phyloP scores from a whole-genome alignment of 345 rosid genomes.

The Euclidium syriacum region DNA sequence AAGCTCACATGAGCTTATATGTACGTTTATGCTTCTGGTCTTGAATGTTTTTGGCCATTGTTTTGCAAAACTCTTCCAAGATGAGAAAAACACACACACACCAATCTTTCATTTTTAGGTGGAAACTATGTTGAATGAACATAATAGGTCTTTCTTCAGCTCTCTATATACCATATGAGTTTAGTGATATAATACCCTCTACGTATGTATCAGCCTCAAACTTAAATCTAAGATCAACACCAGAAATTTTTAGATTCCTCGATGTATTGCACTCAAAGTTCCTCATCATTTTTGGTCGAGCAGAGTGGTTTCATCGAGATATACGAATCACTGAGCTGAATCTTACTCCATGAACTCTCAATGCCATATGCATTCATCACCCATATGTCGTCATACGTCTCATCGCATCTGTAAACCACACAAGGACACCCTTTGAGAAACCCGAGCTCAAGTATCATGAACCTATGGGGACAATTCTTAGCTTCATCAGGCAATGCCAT shows the following conservation, averaged over 20 bases:
- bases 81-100: not conserved
- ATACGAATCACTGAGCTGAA: slow-evolving; percentile 27
- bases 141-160: too few relatives aligned
- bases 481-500: slow-evolving; percentile 29
- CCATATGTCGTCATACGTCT: slow-evolving; percentile 39
- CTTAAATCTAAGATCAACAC: slow-evolving; percentile 31
- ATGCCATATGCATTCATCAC: slow-evolving; percentile 36
- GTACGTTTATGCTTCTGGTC: too few relatives aligned
- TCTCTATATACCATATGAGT: slow-evolving; percentile 12
- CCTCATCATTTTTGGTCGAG: slow-evolving; percentile 24
- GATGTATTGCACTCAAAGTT: slow-evolving; percentile 30
- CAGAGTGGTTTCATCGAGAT: slow-evolving; percentile 44
- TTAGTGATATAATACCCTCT: slow-evolving; percentile 43
- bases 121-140: too few relatives aligned
- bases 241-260: slow-evolving; percentile 24
- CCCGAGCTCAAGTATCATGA: too few relatives aligned
- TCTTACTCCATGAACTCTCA: slow-evolving; percentile 32
- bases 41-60: not conserved
- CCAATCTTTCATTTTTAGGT: too few relatives aligned
- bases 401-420: slow-evolving; percentile 26
- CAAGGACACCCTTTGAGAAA: slow-evolving; percentile 33
- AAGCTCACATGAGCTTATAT: too few relatives aligned
- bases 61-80: too few relatives aligned
- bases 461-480: slow-evolving; percentile 30
- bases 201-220: slow-evolving; percentile 41